Percentiles rank a stretch among this genome's conserved stretches.
phyloP scores from a whole-genome alignment of 108 stramenopile species.

The Skeletonema costatum region DNA sequence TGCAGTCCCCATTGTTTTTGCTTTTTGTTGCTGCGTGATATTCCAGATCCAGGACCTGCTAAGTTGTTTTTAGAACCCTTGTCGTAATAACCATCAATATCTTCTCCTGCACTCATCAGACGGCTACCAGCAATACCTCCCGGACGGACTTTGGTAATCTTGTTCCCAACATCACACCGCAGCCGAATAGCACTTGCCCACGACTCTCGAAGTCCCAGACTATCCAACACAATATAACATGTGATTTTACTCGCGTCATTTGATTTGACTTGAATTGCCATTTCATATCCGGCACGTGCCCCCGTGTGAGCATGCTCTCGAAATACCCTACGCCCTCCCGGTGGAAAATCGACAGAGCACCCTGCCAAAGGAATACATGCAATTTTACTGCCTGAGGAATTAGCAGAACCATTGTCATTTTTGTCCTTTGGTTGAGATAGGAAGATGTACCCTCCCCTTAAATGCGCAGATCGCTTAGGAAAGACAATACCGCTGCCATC shows the following conservation, averaged over 20 bases:
- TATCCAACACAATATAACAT: constrained; percentile 70
- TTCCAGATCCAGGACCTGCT: background rate
- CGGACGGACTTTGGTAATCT: constrained; percentile 41
- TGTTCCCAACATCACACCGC: constrained; percentile 47
- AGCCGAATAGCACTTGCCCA: constrained; percentile 72
- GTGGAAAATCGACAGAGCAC: constrained; percentile 69
- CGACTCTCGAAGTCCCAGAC: constrained; percentile 58
- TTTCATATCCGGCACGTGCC: constrained; percentile 79
- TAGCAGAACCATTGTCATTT: constrained; percentile 25
- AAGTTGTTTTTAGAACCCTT: background rate
- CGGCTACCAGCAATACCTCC: constrained; percentile 39
- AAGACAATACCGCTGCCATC: constrained; percentile 54
- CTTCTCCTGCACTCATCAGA: constrained; percentile 22
- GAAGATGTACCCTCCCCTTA: constrained; percentile 78
- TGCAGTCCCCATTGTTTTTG: constrained; percentile 16
- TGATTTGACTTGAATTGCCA: constrained; percentile 60
- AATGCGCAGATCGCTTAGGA: constrained; percentile 58
- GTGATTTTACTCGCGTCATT: constrained; percentile 4
- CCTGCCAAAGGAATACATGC: constrained; percentile 76
- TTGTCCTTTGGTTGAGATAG: constrained; percentile 62
- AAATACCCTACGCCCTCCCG: constrained; percentile 86
- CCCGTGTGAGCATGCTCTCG: constrained; percentile 84
- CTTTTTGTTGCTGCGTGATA: background rate
- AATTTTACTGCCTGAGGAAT: constrained; percentile 46
- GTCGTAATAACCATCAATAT: constrained; percentile 8